A percentile compares a stretch with the other conserved stretches of the same genome.
phyloP scores from a whole-genome alignment of 208 protist genomes.

The Acanthamoeba triangularis region DNA sequence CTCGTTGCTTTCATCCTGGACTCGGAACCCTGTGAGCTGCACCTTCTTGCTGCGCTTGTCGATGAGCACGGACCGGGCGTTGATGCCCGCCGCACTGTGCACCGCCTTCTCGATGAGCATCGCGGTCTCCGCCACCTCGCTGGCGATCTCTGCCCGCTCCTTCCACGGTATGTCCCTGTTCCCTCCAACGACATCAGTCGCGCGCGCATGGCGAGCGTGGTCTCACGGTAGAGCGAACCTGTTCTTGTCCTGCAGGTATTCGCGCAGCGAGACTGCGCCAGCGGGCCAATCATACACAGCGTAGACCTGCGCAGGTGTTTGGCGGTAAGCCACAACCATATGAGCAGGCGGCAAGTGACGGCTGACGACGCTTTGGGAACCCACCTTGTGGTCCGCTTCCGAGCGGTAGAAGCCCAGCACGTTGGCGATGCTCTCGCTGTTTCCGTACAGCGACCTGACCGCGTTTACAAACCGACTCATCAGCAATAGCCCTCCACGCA shows the following conservation, averaged over 20 bases:
- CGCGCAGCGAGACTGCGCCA: neutral
- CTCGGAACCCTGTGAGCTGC: neutral
- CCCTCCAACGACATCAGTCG: neutral
- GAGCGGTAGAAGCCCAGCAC: neutral
- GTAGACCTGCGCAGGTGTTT: slow-evolving; percentile 29
- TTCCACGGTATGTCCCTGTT: neutral
- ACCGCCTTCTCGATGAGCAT: neutral
- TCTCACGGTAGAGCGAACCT: too few species aligned
- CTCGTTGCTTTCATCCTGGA: neutral
- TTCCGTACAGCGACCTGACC: neutral
- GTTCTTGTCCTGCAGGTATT: neutral
- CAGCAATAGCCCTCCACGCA: too few species aligned
- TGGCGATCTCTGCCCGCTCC: neutral
- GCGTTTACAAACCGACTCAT: too few species aligned
- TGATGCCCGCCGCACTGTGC: neutral
- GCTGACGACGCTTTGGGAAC: neutral
- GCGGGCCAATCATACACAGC: neutral
- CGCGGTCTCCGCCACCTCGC: neutral
- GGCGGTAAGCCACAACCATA: too few species aligned
- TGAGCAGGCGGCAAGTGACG: neutral
- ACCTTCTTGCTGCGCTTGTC: neutral
- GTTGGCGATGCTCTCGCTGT: neutral
- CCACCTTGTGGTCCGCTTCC: neutral
- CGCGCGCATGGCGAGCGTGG: too few species aligned
- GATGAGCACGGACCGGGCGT: neutral